phyloP scores from a whole-genome alignment of 1,284 basidiomycete genomes.

The Boletellus deceptivus region DNA sequence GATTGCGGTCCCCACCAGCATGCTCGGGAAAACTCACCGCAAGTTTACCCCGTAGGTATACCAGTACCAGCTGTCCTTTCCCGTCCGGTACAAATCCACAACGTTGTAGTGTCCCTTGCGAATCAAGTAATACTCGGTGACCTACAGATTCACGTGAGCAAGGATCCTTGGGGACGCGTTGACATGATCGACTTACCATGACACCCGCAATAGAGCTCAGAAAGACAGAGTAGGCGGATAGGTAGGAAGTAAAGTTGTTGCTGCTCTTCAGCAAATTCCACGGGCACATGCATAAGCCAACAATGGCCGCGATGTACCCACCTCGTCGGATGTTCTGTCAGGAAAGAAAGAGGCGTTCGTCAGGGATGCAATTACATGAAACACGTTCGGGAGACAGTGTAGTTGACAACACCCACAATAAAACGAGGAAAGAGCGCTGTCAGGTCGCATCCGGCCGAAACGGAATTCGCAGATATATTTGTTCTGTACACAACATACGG shows the following conservation, averaged over 20 bases:
- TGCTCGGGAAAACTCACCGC: conserved; percentile 38
- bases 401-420: conserved; percentile 47
- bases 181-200: conserved; percentile 47
- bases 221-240: conserved; percentile 83
- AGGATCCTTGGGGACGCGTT: neutral
- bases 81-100: conserved; percentile 65
- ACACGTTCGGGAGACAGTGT: neutral
- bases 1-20: no score
- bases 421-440: conserved; percentile 79
- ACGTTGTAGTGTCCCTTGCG: conserved; percentile 72
- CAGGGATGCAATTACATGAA: neutral
- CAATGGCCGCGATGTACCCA: conserved; percentile 73
- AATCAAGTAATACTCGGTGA: conserved; percentile 81
- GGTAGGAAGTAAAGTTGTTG: conserved; percentile 79
- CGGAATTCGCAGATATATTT: conserved; percentile 83
- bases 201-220: conserved; percentile 79
- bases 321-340: conserved; percentile 78
- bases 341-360: neutral
- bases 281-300: conserved; percentile 74
- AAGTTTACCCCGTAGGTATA: conserved; percentile 78
- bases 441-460: conserved; percentile 83
- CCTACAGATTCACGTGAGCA: conserved; percentile 34
- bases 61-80: conserved; percentile 66
- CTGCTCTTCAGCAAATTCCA: conserved; percentile 80
- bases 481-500: conserved; percentile 41